Conservation (phyloP, 2,329 filamentous ascomycete genomes). For the Coniochaeta sp. region DNA sequence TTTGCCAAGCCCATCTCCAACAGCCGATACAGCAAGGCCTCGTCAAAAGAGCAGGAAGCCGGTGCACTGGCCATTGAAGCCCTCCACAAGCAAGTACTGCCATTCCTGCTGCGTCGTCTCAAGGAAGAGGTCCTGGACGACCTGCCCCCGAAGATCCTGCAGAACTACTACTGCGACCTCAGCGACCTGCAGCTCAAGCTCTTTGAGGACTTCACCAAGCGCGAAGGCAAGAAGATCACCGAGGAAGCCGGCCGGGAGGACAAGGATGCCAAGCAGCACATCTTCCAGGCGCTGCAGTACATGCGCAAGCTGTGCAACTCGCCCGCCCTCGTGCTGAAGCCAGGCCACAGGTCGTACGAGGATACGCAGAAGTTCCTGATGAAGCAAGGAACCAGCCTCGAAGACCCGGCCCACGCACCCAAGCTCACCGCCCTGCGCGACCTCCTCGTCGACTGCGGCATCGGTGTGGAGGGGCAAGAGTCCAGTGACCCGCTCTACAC, state of each 20-base stretch:
- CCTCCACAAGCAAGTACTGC: constrained; percentile 95
- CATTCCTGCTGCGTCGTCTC: constrained; percentile 88
- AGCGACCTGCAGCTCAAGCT: constrained; percentile 91
- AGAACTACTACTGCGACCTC: constrained; percentile 98
- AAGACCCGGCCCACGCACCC: constrained; percentile 82
- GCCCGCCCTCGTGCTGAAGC: constrained; percentile 91
- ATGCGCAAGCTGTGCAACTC: constrained; percentile 99
- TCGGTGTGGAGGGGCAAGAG: constrained; percentile 67
- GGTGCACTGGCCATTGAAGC: constrained; percentile 95
- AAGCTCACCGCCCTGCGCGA: constrained; percentile 88
- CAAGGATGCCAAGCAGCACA: constrained; percentile 93
- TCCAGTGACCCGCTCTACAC: constrained; percentile 52
- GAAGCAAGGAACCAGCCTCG: constrained; percentile 72
- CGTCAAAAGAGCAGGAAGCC: constrained; percentile 95
- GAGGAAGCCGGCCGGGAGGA: constrained; percentile 78
- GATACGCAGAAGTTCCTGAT: constrained; percentile 76
- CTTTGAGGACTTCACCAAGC: constrained; percentile 94
- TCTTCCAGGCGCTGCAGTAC: constrained; percentile 97
- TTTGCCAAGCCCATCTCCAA: constrained; percentile 94
- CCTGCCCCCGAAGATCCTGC: constrained; percentile 92
- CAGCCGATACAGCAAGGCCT: constrained; percentile 92
- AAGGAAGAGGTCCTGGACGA: constrained; percentile 98
- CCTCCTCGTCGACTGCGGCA: constrained; percentile 95
- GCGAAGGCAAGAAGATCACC: constrained; percentile 81
- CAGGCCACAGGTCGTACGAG: constrained; percentile 83